Evolutionary conservation across 768 basidiomycete species (phyloP), one percentile per base, ranked within the genome.

Genomic region (Rhodosporidiobolus sp.): DNA sequence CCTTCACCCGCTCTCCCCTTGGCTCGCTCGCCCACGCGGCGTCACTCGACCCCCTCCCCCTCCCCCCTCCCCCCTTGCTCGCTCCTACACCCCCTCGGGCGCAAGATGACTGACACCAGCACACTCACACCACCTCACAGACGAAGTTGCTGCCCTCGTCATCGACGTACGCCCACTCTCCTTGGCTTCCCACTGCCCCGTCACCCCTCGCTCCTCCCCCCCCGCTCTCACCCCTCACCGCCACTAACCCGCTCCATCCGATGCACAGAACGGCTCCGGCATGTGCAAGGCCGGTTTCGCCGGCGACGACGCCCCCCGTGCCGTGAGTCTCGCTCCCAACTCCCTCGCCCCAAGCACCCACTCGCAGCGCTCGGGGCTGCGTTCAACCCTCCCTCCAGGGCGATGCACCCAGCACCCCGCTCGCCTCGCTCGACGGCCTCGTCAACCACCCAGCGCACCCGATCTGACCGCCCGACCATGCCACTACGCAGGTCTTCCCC

Each of bases 261-360:
- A 56, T 48, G 43, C 91, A 81, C 90, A 92, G 83, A 91, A 91
- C 83, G 92, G 92, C 81, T 97, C 94, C 81, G 95, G 94, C 84
- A 98, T 97, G 94, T 97, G 94, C 90, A 98, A 98, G 86, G 95
- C 95, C 87, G 95, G 96, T 78, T 80, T 82, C 82, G 76, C 81
- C 86, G 94, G 89, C 81, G 90, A 95, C 82, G 91, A 96, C 84
- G 89, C 89, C 75, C 89, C 89, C 77, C 88, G 94, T 83, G 88
- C 91, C 81, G 95, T 96, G 26, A 35, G 60, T 71, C 26, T 67
- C 20, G 24, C 28, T 16, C 24, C 53, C 32, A 10, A 19, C 61
- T 43, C 19, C 28, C 24, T 64, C 77, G 32, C 73, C 68, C 22
- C 53, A 14, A 24, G 38, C 14, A 50, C 30, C 46, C 17, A 2